Evolutionary conservation across 2,329 filamentous ascomycete genomes (phyloP), one percentile per base, ranked within the genome.

Genomic region (Ceratocystis colombiana): DNA sequence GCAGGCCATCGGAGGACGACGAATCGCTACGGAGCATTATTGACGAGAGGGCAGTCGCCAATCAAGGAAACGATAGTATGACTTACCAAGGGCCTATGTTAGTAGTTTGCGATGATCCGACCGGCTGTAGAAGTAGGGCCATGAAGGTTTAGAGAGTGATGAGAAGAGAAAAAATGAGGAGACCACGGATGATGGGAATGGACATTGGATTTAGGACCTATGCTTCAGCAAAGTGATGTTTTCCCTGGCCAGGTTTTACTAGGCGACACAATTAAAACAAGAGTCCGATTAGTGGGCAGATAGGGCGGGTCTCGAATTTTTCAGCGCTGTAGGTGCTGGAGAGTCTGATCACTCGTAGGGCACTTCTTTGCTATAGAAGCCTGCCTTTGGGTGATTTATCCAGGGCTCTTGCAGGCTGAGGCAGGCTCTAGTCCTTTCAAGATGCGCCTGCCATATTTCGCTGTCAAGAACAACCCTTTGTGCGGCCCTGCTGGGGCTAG

Each of bases 161-260:
- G 55, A 48, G 64, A 61, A 48, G 55, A 50, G 57, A 65, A 65
- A 65, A 65, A 65, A 65, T 65, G 64, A 65, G 64, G 64, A 65
- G 64, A 61, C 64, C 45, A 46, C 64, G 37, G 37, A 22, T 61
- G 53, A 65, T 61, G 57, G 53, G 28, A 59, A 48, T 37, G n/a
- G 33, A 44, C n/a, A 20, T 45, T 61, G 37, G 41, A 41, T 46
- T 46, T 57, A 15, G 22, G 17, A 22, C 33, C 25, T 48, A 15
- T 64, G 10, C n/a, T 59, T 46, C 53, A 45, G 53, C 41, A 30
- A 37, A 46, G 59, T 48, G 65, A 62, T 62, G 44, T 53, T 53
- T 64, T 62, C 28, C 12, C 28, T 10, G 7, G 30, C 17, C 45
- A 8, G 15, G 6, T 44, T 30, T 59, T 41, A 59, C 57, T n/a